Evolutionary conservation across 208 protist species (phyloP).

Genomic region (Acanthamoeba quina): DNA sequence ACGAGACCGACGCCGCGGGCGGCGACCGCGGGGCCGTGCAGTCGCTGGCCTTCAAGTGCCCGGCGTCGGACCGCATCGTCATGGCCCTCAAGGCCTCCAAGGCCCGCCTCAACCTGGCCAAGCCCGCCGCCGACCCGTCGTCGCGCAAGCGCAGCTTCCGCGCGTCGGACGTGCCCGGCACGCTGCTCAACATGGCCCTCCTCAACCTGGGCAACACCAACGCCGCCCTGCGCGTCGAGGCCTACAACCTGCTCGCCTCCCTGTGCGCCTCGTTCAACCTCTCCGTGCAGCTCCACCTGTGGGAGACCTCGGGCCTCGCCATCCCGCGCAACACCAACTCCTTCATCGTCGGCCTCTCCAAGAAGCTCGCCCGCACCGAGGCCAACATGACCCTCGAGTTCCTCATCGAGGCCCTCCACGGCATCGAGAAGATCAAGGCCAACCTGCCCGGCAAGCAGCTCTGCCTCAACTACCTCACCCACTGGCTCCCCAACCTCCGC

Average conservation of each 20-base stretch:
- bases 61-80: slow-evolving; percentile 38
- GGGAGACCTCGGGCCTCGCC: slow-evolving; percentile 79
- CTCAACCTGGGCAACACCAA: slow-evolving; percentile 83
- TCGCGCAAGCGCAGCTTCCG: slow-evolving; percentile 75
- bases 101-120: slow-evolving; percentile 76
- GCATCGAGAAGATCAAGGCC: slow-evolving; percentile 74
- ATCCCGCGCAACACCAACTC: slow-evolving; percentile 78
- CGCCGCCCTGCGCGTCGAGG: slow-evolving; percentile 78
- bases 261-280: slow-evolving; percentile 83
- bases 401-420: slow-evolving; percentile 76
- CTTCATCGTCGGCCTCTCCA: slow-evolving; percentile 78
- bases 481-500: slow-evolving; percentile 84
- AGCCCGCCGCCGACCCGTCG: slow-evolving; percentile 43
- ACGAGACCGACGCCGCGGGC: slow-evolving; percentile 46
- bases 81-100: slow-evolving; percentile 77
- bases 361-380: slow-evolving; percentile 78
- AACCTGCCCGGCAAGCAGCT: slow-evolving; percentile 81
- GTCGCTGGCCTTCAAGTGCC: slow-evolving; percentile 59
- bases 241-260: slow-evolving; percentile 83
- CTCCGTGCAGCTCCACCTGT: slow-evolving; percentile 65
- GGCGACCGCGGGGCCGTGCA: background rate
- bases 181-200: slow-evolving; percentile 86
- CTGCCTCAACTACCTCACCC: slow-evolving; percentile 83
- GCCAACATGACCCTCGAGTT: slow-evolving; percentile 83
- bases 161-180: slow-evolving; percentile 85